Evolutionary conservation across 2,329 filamentous ascomycete genomes (phyloP), one percentile per base, ranked within the genome.

Genomic region (Dothiorella sarmentorum): DNA sequence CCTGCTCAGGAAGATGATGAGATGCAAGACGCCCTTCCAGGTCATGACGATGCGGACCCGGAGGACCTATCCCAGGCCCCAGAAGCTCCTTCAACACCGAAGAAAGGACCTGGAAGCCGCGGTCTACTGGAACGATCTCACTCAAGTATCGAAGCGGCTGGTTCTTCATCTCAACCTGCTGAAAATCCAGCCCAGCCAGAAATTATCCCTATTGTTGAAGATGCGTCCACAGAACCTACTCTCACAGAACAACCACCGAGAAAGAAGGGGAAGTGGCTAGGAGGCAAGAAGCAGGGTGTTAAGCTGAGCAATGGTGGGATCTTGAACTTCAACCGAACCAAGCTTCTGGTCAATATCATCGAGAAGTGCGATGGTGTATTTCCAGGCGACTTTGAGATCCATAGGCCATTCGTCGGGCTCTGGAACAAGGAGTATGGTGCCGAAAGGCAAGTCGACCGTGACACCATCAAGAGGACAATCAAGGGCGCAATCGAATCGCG

Each of bases 281-380:
- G 40, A 17, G 40, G 52, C 10, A 61, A 58, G 35, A 65, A 63
- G 45, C 57, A 58, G n/a, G 67, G 67, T 15, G 68, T 69, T 10
- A 60, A 57, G 17, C 58, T 73, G 63, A 52, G 62, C 56, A 73
- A 72, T 26, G 80, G 80, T 10, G 77, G 75, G 2, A 68, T 81
- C 37, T 71, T 70, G 20, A 66, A 76, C 44, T 68, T 78, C 37
- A 53, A 59, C 40, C 75, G 80, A 27, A 75, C 73, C 55, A 77
- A 76, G 17, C 79, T 85, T 27, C 71, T 86, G 3, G 68, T 82
- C 66, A 76, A 83, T 24, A 78, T 86, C 37, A 65, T 86, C 11
- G 72, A 80, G 43, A 74, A 76, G 49, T 80, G 79, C 57, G 75
- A 76, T 44, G 84, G 84, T 7, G 78, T 81, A 2, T 85, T 81